Evolutionary conservation across 192 early-diverging fungal genomes (phyloP).

Genomic region (Coemansia interrupta): DNA sequence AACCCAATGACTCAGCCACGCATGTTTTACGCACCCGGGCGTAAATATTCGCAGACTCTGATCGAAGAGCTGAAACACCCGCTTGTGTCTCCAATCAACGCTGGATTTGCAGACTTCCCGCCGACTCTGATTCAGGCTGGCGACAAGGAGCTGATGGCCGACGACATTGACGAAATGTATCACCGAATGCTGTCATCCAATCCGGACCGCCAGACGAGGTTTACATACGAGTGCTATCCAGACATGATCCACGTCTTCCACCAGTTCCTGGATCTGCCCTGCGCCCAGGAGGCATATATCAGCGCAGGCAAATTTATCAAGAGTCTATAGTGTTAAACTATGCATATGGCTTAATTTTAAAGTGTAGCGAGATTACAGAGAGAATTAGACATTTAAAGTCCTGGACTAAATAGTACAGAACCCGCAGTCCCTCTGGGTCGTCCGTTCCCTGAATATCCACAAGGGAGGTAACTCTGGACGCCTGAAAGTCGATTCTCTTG

Average conservation of each 20-base stretch:
- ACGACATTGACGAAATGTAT: constrained; percentile 1
- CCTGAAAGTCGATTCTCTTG: constrained; percentile 77
- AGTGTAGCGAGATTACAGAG: constrained; percentile 91
- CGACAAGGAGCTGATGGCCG: neutral
- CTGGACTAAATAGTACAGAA: constrained; percentile 96
- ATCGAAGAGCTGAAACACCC: constrained; percentile 16
- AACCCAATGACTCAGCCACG: constrained; percentile 19
- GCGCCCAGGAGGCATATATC: constrained; percentile 19
- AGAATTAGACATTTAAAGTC: constrained; percentile 96
- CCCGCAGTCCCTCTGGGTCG: constrained; percentile 91
- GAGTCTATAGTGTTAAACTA: constrained; percentile 12
- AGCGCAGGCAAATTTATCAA: constrained; percentile 35
- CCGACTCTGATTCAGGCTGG: constrained; percentile 15
- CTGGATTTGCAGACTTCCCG: constrained; percentile 23
- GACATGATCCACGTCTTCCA: constrained; percentile 52
- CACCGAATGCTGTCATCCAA: neutral
- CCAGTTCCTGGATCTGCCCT: constrained; percentile 29
- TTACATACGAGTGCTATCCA: constrained; percentile 36
- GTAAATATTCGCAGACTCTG: neutral
- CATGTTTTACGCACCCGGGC: constrained; percentile 30
- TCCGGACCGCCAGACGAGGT: neutral
- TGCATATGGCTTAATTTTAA: constrained; percentile 66
- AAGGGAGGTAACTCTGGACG: constrained; percentile 87
- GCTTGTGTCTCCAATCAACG: constrained; percentile 17
- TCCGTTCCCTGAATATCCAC: constrained; percentile 83